Percentiles rank a stretch among this genome's conserved stretches.
phyloP scores from a whole-genome alignment of 148 eudicot species.

The Vaccinium myrtillus region DNA sequence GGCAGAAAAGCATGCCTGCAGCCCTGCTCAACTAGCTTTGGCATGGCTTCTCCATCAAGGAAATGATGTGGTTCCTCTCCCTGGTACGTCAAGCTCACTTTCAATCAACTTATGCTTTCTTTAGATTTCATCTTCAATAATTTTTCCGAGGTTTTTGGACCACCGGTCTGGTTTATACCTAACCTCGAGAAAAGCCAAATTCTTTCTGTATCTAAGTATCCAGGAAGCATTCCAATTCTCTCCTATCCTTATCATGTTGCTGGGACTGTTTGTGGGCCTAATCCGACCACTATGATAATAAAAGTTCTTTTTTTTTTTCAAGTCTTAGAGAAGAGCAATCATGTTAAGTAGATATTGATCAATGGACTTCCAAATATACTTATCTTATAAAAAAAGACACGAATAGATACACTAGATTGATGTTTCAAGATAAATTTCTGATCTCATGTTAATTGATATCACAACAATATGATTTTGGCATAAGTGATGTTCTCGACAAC shows the following conservation, averaged over 20 bases:
- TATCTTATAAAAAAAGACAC: too few species aligned
- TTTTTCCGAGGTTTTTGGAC: neutral
- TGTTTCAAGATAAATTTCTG: neutral
- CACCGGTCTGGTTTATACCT: too few species aligned
- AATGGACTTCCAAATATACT: too few species aligned
- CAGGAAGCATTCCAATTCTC: neutral
- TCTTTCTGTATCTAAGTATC: neutral
- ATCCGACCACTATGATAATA: neutral
- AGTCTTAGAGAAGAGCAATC: too few species aligned
- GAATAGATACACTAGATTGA: neutral
- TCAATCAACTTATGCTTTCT: neutral
- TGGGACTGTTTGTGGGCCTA: neutral
- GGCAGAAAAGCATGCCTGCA: constrained; percentile 34
- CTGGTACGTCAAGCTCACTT: constrained; percentile 28
- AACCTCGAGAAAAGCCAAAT: neutral
- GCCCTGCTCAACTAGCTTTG: constrained; percentile 41
- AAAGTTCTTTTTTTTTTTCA: too few species aligned
- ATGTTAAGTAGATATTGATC: too few species aligned
- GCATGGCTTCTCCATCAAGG: constrained; percentile 52
- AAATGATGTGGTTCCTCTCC: constrained; percentile 41
- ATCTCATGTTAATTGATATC: neutral
- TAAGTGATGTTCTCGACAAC: neutral
- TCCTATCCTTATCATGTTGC: neutral
- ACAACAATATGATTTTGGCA: neutral
- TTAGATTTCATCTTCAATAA: neutral